Evolutionary conservation across 2,329 filamentous ascomycete genomes (phyloP), one percentile per base, ranked within the genome.

Genomic region (Mycocentrospora acerina): DNA sequence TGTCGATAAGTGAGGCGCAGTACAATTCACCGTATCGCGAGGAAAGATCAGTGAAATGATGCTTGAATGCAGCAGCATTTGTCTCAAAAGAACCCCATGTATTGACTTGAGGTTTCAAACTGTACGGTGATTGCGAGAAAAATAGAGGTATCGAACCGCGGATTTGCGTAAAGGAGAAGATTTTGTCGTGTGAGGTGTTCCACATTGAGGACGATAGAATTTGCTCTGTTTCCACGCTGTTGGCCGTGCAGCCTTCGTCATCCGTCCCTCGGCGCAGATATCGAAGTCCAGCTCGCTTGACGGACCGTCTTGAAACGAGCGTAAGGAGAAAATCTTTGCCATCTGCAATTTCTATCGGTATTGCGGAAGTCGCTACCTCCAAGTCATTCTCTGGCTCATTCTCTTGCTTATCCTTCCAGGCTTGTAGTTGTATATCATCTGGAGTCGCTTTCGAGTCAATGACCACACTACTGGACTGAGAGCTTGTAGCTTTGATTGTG

Each of bases 101-200:
- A 11, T 87, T 79, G 0, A 91, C 90, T 9, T 86, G 77, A 0
- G 93, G 93, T 60, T 95, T 96, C 51, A 97, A 81, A 8, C 89
- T 90, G 66, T 95, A 97, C 0, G 91, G 90, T 0, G 87, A 89
- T 59, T 98, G 93, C 0, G 90, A 94, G 62, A 96, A 98, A 72
- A 93, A 97, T 0, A 97, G 69, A 0, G 93, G 93, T 48, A 97
- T 95, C 15, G 90, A 96, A 6, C 90, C 91, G 48, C 93, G 81
- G 16, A 90, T 75, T 62, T 98, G 93, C 3, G 94, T 72, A 55
- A 95, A 94, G 0, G 90, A 95, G 64, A 88, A 87, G 2, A 85
- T 75, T 51, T 81, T 88, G 32, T 64, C 60, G 10, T 70, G 64
- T 10, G 75, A 69, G 0, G 76, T 61, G 13, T 82, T 76, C 82